These are phyloP conservation scores for Paramecium caudatum DNA, from an alignment of 73 alveolate species.

Conservation along the genomic window DNA sequence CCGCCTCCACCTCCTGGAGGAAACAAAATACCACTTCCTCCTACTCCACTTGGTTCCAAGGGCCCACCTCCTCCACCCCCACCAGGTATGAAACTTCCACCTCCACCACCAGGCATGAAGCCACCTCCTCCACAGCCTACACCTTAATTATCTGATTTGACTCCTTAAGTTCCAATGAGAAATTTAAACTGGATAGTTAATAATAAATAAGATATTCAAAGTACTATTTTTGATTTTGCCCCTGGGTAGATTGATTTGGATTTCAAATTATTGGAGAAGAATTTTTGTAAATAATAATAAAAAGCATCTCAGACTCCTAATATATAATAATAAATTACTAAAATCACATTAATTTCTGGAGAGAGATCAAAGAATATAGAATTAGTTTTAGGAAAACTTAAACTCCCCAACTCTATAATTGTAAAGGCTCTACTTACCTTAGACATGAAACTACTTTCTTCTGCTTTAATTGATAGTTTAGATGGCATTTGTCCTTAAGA, in stretches of 20 bases:
- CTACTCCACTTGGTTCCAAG: neutral
- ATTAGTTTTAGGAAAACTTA: constrained; percentile 46
- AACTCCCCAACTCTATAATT: neutral
- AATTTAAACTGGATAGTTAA: constrained; percentile 7
- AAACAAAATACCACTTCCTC: neutral
- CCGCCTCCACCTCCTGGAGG: neutral
- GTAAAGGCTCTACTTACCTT: neutral
- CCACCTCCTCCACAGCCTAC: neutral
- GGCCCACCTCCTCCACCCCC: constrained; percentile 45
- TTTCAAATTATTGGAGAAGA: constrained; percentile 12
- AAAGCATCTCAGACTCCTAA: neutral
- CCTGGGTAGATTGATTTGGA: neutral
- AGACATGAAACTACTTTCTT: neutral
- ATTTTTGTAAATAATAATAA: neutral
- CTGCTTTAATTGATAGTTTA: neutral
- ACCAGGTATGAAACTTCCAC: neutral
- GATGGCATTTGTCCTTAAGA: constrained; percentile 54
- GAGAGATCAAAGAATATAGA: constrained; percentile 64
- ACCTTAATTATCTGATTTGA: neutral
- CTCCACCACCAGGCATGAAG: neutral
- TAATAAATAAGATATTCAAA: neutral
- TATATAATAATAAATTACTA: neutral
- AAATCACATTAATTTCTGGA: neutral
- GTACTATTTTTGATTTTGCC: neutral
- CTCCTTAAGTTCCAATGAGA: constrained; percentile 2